A percentile compares a stretch with the other conserved stretches of the same genome.
These are phyloP conservation scores for Trichoderma oligosporum DNA, from an alignment of 2,329 filamentous ascomycete genomes.

Conservation along the genomic window DNA sequence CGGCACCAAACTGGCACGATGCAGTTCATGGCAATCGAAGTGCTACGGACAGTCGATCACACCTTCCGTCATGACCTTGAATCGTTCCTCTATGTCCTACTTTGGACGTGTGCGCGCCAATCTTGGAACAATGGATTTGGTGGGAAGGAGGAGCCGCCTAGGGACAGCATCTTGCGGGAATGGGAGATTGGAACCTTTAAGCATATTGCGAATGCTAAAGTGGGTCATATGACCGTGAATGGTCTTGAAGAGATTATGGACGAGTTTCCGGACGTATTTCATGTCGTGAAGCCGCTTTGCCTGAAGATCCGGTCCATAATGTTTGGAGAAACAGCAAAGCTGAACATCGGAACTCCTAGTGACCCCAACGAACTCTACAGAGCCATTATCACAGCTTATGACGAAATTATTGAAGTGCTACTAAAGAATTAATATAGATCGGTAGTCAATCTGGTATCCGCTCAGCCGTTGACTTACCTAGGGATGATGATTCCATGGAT, in stretches of 20 bases:
- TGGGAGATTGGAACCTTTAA: slow-evolving; percentile 20
- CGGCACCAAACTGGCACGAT: slow-evolving; percentile 30
- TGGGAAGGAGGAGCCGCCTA: too few species aligned
- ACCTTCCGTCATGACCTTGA: slow-evolving; percentile 24
- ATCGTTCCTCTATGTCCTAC: slow-evolving; percentile 18
- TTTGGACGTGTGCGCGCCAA: slow-evolving; percentile 24
- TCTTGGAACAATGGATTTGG: too few species aligned
- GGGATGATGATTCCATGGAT: too few species aligned
- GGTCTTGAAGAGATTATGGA: slow-evolving; percentile 16
- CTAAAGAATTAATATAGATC: too few species aligned
- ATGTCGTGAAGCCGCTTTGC: slow-evolving; percentile 23
- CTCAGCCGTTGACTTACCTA: too few species aligned
- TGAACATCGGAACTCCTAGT: slow-evolving; percentile 22
- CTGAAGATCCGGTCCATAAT: slow-evolving; percentile 19
- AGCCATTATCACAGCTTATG: slow-evolving; percentile 20
- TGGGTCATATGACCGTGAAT: slow-evolving; percentile 16
- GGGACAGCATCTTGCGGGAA: slow-evolving; percentile 1
- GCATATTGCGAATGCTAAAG: slow-evolving; percentile 12
- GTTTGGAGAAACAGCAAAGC: too few species aligned
- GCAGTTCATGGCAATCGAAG: slow-evolving; percentile 35
- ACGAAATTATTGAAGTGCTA: too few species aligned
- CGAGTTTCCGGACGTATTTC: slow-evolving; percentile 21
- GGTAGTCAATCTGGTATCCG: too few species aligned
- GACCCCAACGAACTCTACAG: slow-evolving; percentile 20
- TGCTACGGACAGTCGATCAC: slow-evolving; percentile 30